Evolutionary conservation across 495 filamentous ascomycete species (phyloP), one percentile per base, ranked within the genome.

Genomic region (Penicillium alfredii): DNA sequence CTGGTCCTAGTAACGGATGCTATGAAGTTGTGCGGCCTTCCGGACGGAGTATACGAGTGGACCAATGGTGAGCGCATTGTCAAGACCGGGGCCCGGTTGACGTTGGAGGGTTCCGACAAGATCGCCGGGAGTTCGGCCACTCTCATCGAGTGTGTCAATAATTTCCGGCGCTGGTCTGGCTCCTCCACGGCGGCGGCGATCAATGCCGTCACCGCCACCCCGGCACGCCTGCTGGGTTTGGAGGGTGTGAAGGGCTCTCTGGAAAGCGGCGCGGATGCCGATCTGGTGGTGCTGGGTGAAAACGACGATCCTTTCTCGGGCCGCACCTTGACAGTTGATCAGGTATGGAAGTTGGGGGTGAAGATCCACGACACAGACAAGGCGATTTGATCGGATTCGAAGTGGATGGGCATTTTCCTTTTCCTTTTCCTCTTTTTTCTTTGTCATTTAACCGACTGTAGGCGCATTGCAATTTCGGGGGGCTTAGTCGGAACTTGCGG

Each of bases 261-360:
- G 35, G 70, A 74, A 2, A 66, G 71, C 20, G 84, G 78, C 12
- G 82, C 82, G 3, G 86, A 93, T 70, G 86, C 86, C 1, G 86
- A 93, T 61, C 51, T 93, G 37, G 75, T 89, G 15, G 71, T 90
- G 1, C 54, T 90, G 35, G 74, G 72, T 7, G 77, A 83, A 49
- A 61, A 53, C 20, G 52, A 55, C 6, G 69, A 72, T 44, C 53
- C 41, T 6, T 43, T 68, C 60, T 44, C 63, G 35, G 57, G 68
- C n/a, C 44, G 49, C 3, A 61, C 49, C 17, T 58, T 88, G 51
- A 68, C 60, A 24, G 69, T 88, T 6, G 79, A 83, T 42, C 73
- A 86, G 55, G 82, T 86, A 17, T 88, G 81, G 81, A 88, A 88
- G 60, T 79, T 82, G 52, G 84, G 84, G n/a, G 55, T 60, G 5